Percentiles rank a stretch among this genome's conserved stretches.
These are phyloP conservation scores for Fusarium virguliforme DNA, from an alignment of 2,329 filamentous ascomycete genomes.

Conservation along the genomic window DNA sequence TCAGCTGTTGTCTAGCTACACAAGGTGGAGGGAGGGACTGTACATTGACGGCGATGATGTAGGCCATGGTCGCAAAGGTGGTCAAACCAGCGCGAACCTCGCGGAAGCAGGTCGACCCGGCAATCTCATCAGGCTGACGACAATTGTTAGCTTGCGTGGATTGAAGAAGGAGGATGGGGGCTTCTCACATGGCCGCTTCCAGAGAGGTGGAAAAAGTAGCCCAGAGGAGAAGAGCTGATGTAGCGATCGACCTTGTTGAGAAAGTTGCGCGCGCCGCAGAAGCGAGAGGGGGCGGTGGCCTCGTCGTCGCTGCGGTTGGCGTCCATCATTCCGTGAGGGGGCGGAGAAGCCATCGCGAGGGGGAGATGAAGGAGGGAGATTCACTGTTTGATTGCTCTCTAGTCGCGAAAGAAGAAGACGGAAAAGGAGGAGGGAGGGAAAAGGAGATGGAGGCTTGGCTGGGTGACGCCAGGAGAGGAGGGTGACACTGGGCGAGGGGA, in stretches of 20 bases:
- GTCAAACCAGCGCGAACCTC: constrained; percentile 86
- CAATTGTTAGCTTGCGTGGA: neutral
- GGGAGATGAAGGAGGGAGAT: neutral
- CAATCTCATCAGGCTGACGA: constrained; percentile 75
- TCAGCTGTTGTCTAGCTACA: constrained; percentile 14
- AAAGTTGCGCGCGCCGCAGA: constrained; percentile 56
- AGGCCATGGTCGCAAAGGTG: constrained; percentile 87
- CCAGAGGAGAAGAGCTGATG: constrained; percentile 64
- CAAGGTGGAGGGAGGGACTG: constrained; percentile 37
- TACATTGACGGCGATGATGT: constrained; percentile 84
- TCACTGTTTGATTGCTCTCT: neutral
- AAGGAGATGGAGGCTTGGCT: constrained; percentile 28
- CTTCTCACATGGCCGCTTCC: constrained; percentile 77
- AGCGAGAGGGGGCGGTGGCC: constrained; percentile 35
- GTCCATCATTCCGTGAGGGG: constrained; percentile 31
- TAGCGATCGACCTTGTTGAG: constrained; percentile 57
- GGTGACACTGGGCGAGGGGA: constrained; percentile 41
- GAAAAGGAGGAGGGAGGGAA: neutral
- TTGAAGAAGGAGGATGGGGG: constrained; percentile 14
- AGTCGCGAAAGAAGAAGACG: neutral
- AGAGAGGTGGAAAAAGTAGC: constrained; percentile 76
- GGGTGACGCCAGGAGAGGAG: constrained; percentile 28
- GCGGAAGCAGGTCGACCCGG: constrained; percentile 79
- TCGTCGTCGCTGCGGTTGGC: constrained; percentile 16
- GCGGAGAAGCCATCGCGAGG: constrained; percentile 33